Evolutionary conservation across 176 grass and related monocot genomes (phyloP).

Genomic region (Thalia dealbata): DNA sequence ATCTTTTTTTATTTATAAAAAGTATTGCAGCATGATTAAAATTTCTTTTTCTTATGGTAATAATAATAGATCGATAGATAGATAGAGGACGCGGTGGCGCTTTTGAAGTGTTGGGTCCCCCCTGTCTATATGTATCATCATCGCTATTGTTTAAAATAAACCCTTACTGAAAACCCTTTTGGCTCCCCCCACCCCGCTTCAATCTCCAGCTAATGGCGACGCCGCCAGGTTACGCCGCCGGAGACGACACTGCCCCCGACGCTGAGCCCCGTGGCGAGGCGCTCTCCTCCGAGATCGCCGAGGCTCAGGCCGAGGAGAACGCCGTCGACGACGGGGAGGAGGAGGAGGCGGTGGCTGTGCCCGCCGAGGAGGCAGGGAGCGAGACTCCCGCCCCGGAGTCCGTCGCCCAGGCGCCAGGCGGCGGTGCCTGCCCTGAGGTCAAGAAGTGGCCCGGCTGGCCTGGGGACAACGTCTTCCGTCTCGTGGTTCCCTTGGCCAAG

Average conservation of each 20-base stretch:
- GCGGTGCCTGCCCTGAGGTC: slow-evolving; percentile 1
- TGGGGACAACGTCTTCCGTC: slow-evolving; percentile 67
- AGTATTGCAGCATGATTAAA: too few species aligned
- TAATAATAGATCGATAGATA: too few species aligned
- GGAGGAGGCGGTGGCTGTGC: slow-evolving; percentile 7
- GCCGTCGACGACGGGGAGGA: slow-evolving; percentile 21
- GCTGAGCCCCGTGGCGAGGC: not conserved
- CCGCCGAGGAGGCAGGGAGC: not conserved
- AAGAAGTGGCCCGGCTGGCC: slow-evolving; percentile 94
- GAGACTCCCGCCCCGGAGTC: not conserved
- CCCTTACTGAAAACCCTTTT: not conserved
- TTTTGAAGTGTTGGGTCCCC: too few species aligned
- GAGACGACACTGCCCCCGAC: too few species aligned
- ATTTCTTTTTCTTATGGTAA: too few species aligned
- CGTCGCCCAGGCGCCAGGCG: slow-evolving; percentile 13
- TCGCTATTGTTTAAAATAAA: too few species aligned
- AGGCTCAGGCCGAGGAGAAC: slow-evolving; percentile 19
- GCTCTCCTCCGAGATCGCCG: not conserved
- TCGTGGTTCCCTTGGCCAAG: slow-evolving; percentile 76
- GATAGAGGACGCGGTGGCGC: too few species aligned
- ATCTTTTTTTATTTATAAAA: too few species aligned
- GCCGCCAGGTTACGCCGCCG: not conserved
- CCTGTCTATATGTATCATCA: too few species aligned
- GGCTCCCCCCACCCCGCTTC: not conserved
- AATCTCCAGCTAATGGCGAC: not conserved